These are phyloP conservation scores for Dacryopinax spathularia DNA, from an alignment of 768 basidiomycete species.

Conservation along the genomic window DNA sequence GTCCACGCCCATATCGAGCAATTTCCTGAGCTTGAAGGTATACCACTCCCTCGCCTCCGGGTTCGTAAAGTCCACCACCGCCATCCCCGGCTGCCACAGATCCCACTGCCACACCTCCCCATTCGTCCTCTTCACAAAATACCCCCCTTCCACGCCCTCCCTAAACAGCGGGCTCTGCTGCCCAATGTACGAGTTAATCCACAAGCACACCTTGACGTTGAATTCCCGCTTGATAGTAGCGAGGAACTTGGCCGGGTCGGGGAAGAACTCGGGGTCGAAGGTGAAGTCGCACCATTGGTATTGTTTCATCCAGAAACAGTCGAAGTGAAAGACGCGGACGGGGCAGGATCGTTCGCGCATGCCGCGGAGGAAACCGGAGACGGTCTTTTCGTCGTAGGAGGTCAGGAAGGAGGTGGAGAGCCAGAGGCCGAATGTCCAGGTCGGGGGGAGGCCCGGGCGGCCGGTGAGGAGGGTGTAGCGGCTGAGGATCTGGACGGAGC, in stretches of 20 bases:
- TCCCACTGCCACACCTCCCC: slow-evolving; percentile 44
- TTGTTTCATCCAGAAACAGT: slow-evolving; percentile 31
- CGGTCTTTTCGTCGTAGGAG: slow-evolving; percentile 45
- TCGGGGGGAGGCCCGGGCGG: slow-evolving; percentile 48
- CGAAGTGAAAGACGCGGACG: slow-evolving; percentile 60
- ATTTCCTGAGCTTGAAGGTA: slow-evolving; percentile 29
- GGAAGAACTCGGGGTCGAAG: slow-evolving; percentile 63
- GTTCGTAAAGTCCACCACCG: slow-evolving; percentile 47
- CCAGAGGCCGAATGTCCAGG: slow-evolving; percentile 69
- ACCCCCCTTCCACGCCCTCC: slow-evolving; percentile 52
- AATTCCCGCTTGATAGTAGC: slow-evolving; percentile 30
- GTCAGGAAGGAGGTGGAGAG: slow-evolving; percentile 66
- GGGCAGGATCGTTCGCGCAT: slow-evolving; percentile 48
- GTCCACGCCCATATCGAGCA: slow-evolving; percentile 44
- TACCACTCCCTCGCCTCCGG: slow-evolving; percentile 46
- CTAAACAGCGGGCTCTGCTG: slow-evolving; percentile 54
- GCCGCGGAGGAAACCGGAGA: slow-evolving; percentile 53
- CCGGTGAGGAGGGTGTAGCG: slow-evolving; percentile 48
- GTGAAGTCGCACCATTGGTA: slow-evolving; percentile 33
- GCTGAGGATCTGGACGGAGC: slow-evolving; percentile 35
- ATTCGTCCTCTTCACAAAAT: slow-evolving; percentile 53
- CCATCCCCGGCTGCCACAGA: slow-evolving; percentile 44
- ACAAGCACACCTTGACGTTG: slow-evolving; percentile 57
- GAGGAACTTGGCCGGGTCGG: slow-evolving; percentile 48
- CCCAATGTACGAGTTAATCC: slow-evolving; percentile 60